Evolutionary conservation across 2,329 filamentous ascomycete species (phyloP).

Genomic region (Lanzia echinophila): DNA sequence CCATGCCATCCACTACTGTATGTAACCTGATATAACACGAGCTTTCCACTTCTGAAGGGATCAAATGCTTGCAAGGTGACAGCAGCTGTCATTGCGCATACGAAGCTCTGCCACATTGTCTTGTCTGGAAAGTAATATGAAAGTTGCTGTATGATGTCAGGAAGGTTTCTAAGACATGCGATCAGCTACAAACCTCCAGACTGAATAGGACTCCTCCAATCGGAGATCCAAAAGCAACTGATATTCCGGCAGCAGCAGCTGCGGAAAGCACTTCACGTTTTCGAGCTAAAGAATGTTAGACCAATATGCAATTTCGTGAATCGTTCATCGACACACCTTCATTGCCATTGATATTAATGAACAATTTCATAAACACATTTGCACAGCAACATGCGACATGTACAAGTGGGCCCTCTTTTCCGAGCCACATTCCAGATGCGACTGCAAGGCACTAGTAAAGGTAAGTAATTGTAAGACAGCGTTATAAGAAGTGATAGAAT

Average conservation of each 20-base stretch:
- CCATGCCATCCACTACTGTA: constrained; percentile 90
- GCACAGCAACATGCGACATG: constrained; percentile 97
- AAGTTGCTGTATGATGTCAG: constrained; percentile 55
- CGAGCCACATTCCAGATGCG: constrained; percentile 90
- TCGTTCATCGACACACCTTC: constrained; percentile 54
- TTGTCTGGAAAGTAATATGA: constrained; percentile 98
- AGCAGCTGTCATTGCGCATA: constrained; percentile 97
- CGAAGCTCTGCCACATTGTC: constrained; percentile 99
- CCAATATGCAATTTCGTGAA: not conserved
- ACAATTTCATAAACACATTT: constrained; percentile 88
- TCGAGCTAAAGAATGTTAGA: constrained; percentile 50
- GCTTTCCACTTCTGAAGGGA: constrained; percentile 89
- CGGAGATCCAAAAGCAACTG: constrained; percentile 55
- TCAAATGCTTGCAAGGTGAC: constrained; percentile 89
- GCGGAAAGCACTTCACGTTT: constrained; percentile 92
- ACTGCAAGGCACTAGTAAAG: constrained; percentile 70
- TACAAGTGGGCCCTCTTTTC: constrained; percentile 91
- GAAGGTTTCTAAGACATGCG: not conserved
- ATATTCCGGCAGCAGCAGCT: constrained; percentile 63
- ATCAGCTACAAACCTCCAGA: constrained; percentile 56
- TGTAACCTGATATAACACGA: constrained; percentile 92
- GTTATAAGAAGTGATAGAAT: not conserved
- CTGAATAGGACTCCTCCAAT: constrained; percentile 94
- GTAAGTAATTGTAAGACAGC: constrained; percentile 15
- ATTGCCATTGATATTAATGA: constrained; percentile 72